Percentiles rank a stretch among this genome's conserved stretches.
Conservation (phyloP, 768 basidiomycete species). For the Naganishia antarctica region DNA sequence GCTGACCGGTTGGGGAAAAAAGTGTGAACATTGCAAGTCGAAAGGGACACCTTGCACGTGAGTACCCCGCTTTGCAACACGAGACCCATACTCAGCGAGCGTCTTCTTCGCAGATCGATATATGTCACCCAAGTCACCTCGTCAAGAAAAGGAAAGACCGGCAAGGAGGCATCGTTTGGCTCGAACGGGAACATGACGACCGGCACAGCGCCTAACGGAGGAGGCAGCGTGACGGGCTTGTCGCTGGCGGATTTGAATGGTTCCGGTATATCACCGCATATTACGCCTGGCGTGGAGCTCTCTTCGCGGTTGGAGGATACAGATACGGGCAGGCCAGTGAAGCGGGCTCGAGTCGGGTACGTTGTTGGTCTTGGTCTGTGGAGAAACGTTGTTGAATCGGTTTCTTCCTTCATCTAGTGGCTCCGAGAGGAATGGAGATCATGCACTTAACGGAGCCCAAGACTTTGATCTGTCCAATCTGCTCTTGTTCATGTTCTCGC, state of each 20-base stretch:
- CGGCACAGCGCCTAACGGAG: background rate
- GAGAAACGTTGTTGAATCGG: no score
- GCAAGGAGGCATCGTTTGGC: slow-evolving; percentile 3
- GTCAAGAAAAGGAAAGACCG: slow-evolving; percentile 27
- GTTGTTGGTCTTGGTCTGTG: no score
- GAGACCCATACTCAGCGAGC: slow-evolving; percentile 50
- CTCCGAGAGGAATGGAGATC: background rate
- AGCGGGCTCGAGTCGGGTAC: background rate
- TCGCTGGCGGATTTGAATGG: slow-evolving; percentile 16
- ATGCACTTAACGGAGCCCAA: background rate
- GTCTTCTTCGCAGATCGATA: slow-evolving; percentile 47
- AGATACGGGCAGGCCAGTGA: background rate
- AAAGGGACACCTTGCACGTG: slow-evolving; percentile 93
- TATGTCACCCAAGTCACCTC: slow-evolving; percentile 40
- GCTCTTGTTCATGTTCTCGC: slow-evolving; percentile 45
- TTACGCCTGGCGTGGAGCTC: background rate
- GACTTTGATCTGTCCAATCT: slow-evolving; percentile 26
- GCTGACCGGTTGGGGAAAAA: background rate
- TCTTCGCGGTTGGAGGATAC: background rate
- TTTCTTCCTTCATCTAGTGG: background rate
- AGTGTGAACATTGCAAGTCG: slow-evolving; percentile 67
- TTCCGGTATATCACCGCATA: background rate
- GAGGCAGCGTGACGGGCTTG: background rate
- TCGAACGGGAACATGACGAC: background rate
- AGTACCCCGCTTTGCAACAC: slow-evolving; percentile 47